Evolutionary conservation across 2,329 filamentous ascomycete species (phyloP).

Genomic region (Aspergillus versicolor): DNA sequence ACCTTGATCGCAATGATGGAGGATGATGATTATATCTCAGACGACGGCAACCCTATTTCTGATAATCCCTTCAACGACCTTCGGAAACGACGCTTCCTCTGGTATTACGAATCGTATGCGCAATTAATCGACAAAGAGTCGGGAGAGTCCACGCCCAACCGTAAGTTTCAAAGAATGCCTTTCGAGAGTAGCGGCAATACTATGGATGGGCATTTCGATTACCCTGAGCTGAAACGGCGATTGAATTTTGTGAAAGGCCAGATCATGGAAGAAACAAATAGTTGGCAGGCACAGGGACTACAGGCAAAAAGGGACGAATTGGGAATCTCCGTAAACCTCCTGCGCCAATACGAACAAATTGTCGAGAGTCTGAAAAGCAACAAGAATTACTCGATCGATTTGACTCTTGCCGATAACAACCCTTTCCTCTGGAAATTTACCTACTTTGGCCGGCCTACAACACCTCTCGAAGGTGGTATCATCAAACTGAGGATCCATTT

Average conservation of each 20-base stretch:
- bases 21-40: conserved; percentile 37
- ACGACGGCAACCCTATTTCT: conserved; percentile 58
- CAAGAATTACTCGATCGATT: conserved; percentile 68
- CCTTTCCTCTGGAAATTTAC: conserved; percentile 87
- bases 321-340: conserved; percentile 76
- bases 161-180: conserved; percentile 75
- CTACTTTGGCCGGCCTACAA: conserved; percentile 90
- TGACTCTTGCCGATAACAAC: conserved; percentile 75
- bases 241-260: conserved; percentile 67
- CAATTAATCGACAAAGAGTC: conserved; percentile 58
- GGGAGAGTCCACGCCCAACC: conserved; percentile 54
- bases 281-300: conserved; percentile 71
- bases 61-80: conserved; percentile 81
- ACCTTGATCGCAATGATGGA: conserved; percentile 23
- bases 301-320: conserved; percentile 63
- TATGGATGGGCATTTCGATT: conserved; percentile 87
- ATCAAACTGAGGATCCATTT: conserved; percentile 78
- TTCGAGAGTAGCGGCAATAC: conserved; percentile 76
- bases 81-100: conserved; percentile 87
- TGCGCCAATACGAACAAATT: conserved; percentile 81
- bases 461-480: conserved; percentile 86
- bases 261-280: conserved; percentile 68
- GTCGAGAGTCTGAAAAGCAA: conserved; percentile 70
- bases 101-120: conserved; percentile 92
- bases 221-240: conserved; percentile 68